Base-by-base conservation (phyloP, 1,139 yeast genomes). In the Yamadazyma sp. region DNA sequence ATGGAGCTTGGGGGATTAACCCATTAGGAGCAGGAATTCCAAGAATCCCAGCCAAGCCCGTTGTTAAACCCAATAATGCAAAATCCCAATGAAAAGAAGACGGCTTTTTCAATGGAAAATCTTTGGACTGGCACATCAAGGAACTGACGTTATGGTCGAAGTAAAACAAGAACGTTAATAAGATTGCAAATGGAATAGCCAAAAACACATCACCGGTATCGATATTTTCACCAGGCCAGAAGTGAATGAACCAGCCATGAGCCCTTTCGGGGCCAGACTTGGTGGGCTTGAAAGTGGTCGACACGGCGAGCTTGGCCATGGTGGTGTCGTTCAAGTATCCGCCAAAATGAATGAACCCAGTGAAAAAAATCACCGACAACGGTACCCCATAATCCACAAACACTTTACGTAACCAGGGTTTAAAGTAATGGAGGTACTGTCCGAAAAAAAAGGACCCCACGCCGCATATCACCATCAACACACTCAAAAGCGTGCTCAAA, bases 1-100 rank as follows among this genome's bases (percentile, higher is more conserved):
- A 61, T 0, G 98, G 98, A 0, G 98, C 98, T 59, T 92, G 98
- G 0, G 98, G 98, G 31, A 92, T 91, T 28, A 92, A 68, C 0
- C 98, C 98, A 61, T 92, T 92, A 0, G 98, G 98, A 2, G 97
- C 89, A 0, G 98, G 98, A 1, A 92, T 73, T 0, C 98, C 98
- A 10, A 92, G 56, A 1, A 91, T 61, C 0, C 98, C 98, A 3
- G 96, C 73, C 2, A 91, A 58, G 0, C 96, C 95, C 0, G 98
- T 92, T 4, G 92, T 85, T 10, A 87, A 55, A 0, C 98, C 98
- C 26, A 92, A 68, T 25, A 92, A 65, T 33, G 86, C 76, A 56
- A 91, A 86, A 61, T 92, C 98, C 83, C 92, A 92, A 62, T 92
- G 98, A 61, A 92, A 92, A 0, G 94, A 73, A 0, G 95, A 79